These are phyloP conservation scores for Trametes polyzona DNA, from an alignment of 1,284 basidiomycete species.

Conservation along the genomic window DNA sequence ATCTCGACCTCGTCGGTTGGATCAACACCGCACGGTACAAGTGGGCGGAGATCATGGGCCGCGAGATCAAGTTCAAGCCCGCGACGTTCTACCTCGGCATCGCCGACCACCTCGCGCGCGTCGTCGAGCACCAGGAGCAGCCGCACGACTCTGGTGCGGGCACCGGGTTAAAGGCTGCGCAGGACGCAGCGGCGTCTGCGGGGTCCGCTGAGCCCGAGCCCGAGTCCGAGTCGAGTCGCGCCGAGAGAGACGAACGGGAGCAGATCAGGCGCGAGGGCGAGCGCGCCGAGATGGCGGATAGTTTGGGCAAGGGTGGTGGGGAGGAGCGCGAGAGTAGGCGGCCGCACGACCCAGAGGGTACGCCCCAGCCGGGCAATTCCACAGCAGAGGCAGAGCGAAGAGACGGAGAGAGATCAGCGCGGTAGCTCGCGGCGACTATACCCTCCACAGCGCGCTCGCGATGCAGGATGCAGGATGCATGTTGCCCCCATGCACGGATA, in stretches of 20 bases:
- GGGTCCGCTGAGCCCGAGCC: not conserved
- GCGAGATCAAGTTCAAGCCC: constrained; percentile 86
- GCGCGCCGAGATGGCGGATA: constrained; percentile 38
- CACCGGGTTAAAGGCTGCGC: not conserved
- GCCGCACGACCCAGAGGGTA: not conserved
- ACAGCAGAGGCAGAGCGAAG: not conserved
- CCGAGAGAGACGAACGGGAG: constrained; percentile 23
- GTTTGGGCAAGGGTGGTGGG: constrained; percentile 30
- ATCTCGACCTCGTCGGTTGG: constrained; percentile 90
- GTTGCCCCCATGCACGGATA: too few relatives aligned
- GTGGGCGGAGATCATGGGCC: constrained; percentile 87
- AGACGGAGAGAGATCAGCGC: not conserved
- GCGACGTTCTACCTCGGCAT: constrained; percentile 88
- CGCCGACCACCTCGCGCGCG: constrained; percentile 68
- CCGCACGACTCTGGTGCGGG: not conserved
- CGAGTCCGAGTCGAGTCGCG: not conserved
- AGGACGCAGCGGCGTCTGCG: not conserved
- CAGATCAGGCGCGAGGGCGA: constrained; percentile 33
- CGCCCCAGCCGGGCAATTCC: not conserved
- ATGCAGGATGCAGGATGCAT: too few relatives aligned
- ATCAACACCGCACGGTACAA: constrained; percentile 83
- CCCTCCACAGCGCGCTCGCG: too few relatives aligned
- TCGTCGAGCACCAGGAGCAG: constrained; percentile 56
- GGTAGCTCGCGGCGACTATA: too few relatives aligned
- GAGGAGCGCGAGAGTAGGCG: constrained; percentile 3